phyloP scores from a whole-genome alignment of 129 eudicot genomes.

The Oenanthe sinensis region DNA sequence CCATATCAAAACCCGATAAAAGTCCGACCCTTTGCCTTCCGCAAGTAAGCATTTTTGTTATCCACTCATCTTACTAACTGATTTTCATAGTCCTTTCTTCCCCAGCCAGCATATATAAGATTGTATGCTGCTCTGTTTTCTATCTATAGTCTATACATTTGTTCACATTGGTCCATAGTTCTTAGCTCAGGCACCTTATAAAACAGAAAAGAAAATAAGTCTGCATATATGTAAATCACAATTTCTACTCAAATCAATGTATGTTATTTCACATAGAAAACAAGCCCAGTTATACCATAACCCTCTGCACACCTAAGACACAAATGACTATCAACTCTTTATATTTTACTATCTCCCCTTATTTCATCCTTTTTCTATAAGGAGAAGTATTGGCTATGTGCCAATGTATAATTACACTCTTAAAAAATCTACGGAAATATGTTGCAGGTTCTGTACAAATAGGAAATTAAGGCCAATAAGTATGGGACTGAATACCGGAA shows the following conservation, averaged over 20 bases:
- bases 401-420: constrained; percentile 56
- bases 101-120: neutral
- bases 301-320: constrained; percentile 22
- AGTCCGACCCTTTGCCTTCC: constrained; percentile 19
- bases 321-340: constrained; percentile 32
- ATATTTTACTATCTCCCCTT: constrained; percentile 23
- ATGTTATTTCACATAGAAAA: constrained; percentile 23
- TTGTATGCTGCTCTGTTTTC: neutral
- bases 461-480: constrained; percentile 36
- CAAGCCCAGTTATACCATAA: constrained; percentile 12
- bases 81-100: too few species aligned
- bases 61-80: constrained; percentile 11
- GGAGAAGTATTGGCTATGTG: constrained; percentile 48
- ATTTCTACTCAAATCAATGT: constrained; percentile 33
- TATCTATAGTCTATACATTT: neutral
- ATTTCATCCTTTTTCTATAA: constrained; percentile 32
- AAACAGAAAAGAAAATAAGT: constrained; percentile 4
- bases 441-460: constrained; percentile 52
- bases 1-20: constrained; percentile 14
- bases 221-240: constrained; percentile 25
- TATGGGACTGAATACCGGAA: constrained; percentile 16
- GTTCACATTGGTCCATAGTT: neutral
- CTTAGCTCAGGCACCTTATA: neutral
- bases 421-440: constrained; percentile 11
- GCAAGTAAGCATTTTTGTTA: constrained; percentile 27